phyloP scores from a whole-genome alignment of 805 yeast species.

The Candida rishiriensis region DNA sequence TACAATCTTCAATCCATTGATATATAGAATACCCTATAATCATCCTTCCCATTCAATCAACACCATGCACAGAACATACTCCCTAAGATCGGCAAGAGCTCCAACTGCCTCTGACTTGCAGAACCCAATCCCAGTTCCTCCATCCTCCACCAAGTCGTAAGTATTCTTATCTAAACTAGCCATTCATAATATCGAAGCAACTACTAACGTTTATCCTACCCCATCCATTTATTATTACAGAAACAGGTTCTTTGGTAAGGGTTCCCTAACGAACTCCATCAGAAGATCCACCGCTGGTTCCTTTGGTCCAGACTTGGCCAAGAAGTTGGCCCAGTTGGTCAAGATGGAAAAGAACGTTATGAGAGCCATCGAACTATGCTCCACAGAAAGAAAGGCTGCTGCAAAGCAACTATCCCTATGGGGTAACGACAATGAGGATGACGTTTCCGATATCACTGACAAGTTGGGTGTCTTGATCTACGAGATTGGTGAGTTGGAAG shows the following conservation, averaged over 20 bases:
- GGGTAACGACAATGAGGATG: constrained; percentile 88
- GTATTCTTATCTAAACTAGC: too few species aligned
- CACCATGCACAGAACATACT: constrained; percentile 97
- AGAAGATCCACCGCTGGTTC: constrained; percentile 74
- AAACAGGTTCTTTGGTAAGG: constrained; percentile 79
- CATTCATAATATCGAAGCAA: too few species aligned
- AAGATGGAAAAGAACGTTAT: constrained; percentile 80
- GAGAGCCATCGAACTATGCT: constrained; percentile 72
- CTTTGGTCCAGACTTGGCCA: constrained; percentile 75
- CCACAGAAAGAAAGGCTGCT: constrained; percentile 74
- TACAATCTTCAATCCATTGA: too few species aligned
- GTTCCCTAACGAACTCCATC: constrained; percentile 43
- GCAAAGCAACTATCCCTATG: constrained; percentile 79
- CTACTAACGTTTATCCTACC: not conserved
- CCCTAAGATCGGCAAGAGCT: constrained; percentile 90
- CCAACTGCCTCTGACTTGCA: constrained; percentile 96
- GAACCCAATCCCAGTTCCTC: constrained; percentile 92
- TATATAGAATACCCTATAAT: too few species aligned
- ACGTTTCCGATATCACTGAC: constrained; percentile 81
- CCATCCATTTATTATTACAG: not conserved
- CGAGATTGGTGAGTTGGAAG: constrained; percentile 84
- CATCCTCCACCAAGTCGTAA: constrained; percentile 72
- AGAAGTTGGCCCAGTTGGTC: constrained; percentile 67
- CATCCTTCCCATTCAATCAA: too few species aligned
- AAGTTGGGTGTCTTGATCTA: constrained; percentile 78